Base-by-base conservation (phyloP, 2,329 filamentous ascomycete species). In the Aspergillus phoenicis region DNA sequence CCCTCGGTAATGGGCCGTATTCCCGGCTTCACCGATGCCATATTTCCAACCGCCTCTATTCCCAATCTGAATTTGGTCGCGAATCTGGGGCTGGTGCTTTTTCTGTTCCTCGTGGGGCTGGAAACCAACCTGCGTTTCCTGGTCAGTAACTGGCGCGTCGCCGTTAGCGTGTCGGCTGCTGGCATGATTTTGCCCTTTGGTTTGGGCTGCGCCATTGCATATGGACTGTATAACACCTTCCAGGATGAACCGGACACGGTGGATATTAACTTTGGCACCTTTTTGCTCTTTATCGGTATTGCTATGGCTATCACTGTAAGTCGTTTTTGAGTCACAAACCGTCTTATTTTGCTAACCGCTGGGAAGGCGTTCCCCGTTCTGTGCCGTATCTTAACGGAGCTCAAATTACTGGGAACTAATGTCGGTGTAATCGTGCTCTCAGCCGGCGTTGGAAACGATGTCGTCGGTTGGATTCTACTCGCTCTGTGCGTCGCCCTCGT, bases 401-500 rank as follows among this genome's bases (percentile, higher is more conserved):
- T 98, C 57, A 95, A 97, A 69, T 82, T 98, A 53, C 87, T 98
- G 4, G 81, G 85, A 58, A 95, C 92, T 2, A 85, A 89, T 0
- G 93, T 97, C 5, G 93, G 93, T 71, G 86, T 97, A 38, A 96
- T 96, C 39, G 91, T 93, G 1, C 83, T 97, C 8, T 93, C 93
- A 3, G 93, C 93, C 5, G 94, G 94, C 55, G 93, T 97, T 13
- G 92, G 91, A 1, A 97, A 98, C 73, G 94, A 98, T 71, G 92
- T 95, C 15, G 87, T 90, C 3, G 91, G 91, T 60, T 98, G 94
- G 94, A 89, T 97, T 66, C 82, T 98, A 15, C 87, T 98, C 24
- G 94, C 94, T 0, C 88, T 98, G 28, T 97, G 94, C 67, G 93
- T 98, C 36, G 91, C 94, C 0, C 84, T 98, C 26, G 93, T 97